Evolutionary conservation across 1,139 yeast species (phyloP).

Genomic region (Taphrina flavorubra): DNA sequence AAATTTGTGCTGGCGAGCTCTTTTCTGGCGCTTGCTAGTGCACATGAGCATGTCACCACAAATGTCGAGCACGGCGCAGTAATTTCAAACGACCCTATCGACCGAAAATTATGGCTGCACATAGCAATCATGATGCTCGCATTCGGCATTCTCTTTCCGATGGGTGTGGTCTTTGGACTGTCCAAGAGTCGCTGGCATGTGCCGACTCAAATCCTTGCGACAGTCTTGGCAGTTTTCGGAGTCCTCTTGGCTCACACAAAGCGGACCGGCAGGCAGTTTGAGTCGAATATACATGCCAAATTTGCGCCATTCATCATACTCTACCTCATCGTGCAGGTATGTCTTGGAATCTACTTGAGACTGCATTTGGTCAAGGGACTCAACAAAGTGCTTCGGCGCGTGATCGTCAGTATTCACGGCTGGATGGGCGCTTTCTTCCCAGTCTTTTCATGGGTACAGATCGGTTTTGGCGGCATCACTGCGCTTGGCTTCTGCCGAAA

Average conservation of each 20-base stretch:
- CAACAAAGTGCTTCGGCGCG: constrained; percentile 48
- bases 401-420: constrained; percentile 51
- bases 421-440: constrained; percentile 54
- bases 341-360: constrained; percentile 52
- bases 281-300: constrained; percentile 51
- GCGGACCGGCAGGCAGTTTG: constrained; percentile 53
- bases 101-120: constrained; percentile 51
- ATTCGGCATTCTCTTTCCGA: constrained; percentile 55
- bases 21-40: constrained; percentile 4
- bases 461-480: constrained; percentile 81
- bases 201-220: constrained; percentile 53
- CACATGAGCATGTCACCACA: constrained; percentile 47
- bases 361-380: constrained; percentile 48
- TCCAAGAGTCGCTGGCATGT: constrained; percentile 53
- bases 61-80: constrained; percentile 47
- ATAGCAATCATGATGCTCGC: constrained; percentile 53
- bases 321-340: constrained; percentile 49
- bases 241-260: constrained; percentile 53
- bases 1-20: neutral
- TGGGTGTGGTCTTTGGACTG: constrained; percentile 55
- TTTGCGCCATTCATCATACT: constrained; percentile 51
- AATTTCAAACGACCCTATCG: constrained; percentile 47
- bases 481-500: constrained; percentile 78
- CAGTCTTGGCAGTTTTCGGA: constrained; percentile 52
- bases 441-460: constrained; percentile 65